These are phyloP conservation scores for Saussurea involucrata DNA, from an alignment of 129 eudicot species.

Conservation along the genomic window DNA sequence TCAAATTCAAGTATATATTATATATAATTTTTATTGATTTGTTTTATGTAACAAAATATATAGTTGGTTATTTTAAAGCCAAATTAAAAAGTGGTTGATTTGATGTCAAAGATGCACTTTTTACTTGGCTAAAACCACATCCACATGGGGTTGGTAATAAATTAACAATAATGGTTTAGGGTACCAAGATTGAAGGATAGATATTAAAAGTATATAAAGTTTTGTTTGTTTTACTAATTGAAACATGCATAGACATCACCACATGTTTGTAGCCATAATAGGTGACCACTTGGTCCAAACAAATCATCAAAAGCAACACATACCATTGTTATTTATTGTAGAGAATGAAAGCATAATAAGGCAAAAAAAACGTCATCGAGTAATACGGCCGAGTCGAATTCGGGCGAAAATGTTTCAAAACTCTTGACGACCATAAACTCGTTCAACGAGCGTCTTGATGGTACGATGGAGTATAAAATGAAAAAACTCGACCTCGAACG, in stretches of 20 bases:
- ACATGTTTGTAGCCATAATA: slow-evolving; percentile 38
- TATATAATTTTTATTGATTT: too few species aligned
- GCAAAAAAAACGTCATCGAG: too few species aligned
- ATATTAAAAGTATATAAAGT: slow-evolving; percentile 28
- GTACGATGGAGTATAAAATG: too few species aligned
- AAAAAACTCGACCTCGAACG: too few species aligned
- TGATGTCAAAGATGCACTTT: slow-evolving; percentile 6
- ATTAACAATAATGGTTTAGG: slow-evolving; percentile 26
- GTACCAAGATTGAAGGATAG: slow-evolving; percentile 27
- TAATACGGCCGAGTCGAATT: too few species aligned
- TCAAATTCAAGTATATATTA: too few species aligned
- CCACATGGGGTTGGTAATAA: slow-evolving; percentile 39
- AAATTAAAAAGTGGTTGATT: neutral
- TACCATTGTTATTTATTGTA: slow-evolving; percentile 9
- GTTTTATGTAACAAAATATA: neutral
- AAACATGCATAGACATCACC: slow-evolving; percentile 33
- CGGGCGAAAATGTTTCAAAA: too few species aligned
- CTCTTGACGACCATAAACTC: too few species aligned
- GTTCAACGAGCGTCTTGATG: too few species aligned
- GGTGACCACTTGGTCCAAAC: slow-evolving; percentile 43
- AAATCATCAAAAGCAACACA: slow-evolving; percentile 47
- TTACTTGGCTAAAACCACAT: slow-evolving; percentile 29
- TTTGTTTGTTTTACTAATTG: slow-evolving; percentile 26
- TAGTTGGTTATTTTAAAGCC: neutral
- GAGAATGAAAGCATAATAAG: too few species aligned